Base-by-base conservation (phyloP, 2,329 filamentous ascomycete species). In the Tolypocladium sp. region DNA sequence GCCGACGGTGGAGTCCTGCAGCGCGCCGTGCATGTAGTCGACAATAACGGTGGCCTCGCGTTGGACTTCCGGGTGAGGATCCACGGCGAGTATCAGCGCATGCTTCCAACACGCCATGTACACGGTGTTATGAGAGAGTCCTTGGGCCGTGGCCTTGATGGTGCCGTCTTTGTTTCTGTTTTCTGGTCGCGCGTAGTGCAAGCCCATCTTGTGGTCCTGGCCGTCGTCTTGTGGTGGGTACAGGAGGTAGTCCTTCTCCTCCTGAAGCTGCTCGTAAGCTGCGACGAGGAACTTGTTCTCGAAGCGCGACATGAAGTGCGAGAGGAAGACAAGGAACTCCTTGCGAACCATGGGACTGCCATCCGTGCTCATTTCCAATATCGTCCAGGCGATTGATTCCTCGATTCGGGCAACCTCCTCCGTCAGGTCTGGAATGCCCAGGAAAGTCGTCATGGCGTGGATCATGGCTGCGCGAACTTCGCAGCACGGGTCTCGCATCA, bases 71-170 rank as follows among this genome's bases (percentile, higher is more conserved):
- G 93, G 92, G 69, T 97, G 92, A 46, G 94, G 93, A 69, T 99
- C 94, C 22, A 96, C 91, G 52, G 91, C 93, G 72, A 97, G 81
- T 62, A 96, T 90, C 60, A 97, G 79, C 51, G 95, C 82, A 68
- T 97, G 90, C 71, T 96, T 94, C 94, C 94, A 99, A 62, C 95
- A 89, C 1, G 92, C 90, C 37, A 92, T 89, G 71, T 95, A 97
- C 22, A 96, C 90, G 0, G 92, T 96, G 69, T 96, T 94, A 63
- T 90, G 87, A 15, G 92, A 91, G 13, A 90, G 73, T 1, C 84
- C 82, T 52, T 84, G 81, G 2, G 82, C 78, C 2, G 77, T 69
- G 33, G 78, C 75, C 68, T 83, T 84, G 70, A 85, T 82, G 6
- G 76, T 79, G 4, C 83, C 84, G 62, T 87, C 82, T 17, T 73